These are phyloP conservation scores for Wolfiporia cocos DNA, from an alignment of 1,284 basidiomycete genomes.

Conservation along the genomic window DNA sequence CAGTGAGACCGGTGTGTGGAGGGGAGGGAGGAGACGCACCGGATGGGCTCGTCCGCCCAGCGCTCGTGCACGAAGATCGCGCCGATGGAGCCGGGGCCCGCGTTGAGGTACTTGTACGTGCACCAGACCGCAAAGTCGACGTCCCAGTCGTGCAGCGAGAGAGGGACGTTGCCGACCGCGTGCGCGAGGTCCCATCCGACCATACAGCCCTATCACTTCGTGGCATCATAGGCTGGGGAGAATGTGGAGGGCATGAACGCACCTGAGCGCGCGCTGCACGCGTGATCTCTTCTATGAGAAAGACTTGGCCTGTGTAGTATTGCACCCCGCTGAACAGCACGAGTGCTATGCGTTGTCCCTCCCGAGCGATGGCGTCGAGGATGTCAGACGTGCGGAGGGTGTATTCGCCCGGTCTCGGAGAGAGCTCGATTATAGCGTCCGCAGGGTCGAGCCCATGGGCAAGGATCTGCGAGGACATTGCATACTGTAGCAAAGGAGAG, in stretches of 20 bases:
- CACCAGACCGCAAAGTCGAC: slow-evolving; percentile 99
- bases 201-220: slow-evolving; percentile 65
- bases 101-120: slow-evolving; percentile 96
- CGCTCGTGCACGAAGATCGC: slow-evolving; percentile 87
- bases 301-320: slow-evolving; percentile 97
- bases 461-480: slow-evolving; percentile 83
- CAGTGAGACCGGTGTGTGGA: slow-evolving; percentile 8
- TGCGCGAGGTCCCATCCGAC: slow-evolving; percentile 98
- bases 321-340: slow-evolving; percentile 91
- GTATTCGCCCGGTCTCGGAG: slow-evolving; percentile 80
- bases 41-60: slow-evolving; percentile 49
- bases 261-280: slow-evolving; percentile 80
- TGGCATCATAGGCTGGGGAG: neutral
- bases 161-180: slow-evolving; percentile 88
- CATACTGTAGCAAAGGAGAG: slow-evolving; percentile 60
- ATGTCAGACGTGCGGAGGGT: slow-evolving; percentile 91
- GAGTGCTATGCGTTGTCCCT: slow-evolving; percentile 76
- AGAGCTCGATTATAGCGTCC: slow-evolving; percentile 74
- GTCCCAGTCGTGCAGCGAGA: slow-evolving; percentile 88
- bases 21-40: slow-evolving; percentile 11
- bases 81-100: slow-evolving; percentile 94
- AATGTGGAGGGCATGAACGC: neutral
- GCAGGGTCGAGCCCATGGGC: slow-evolving; percentile 77
- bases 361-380: slow-evolving; percentile 64
- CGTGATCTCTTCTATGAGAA: slow-evolving; percentile 83